phyloP scores from a whole-genome alignment of 257 asterid genomes.

The Solanum corneliomulleri region DNA sequence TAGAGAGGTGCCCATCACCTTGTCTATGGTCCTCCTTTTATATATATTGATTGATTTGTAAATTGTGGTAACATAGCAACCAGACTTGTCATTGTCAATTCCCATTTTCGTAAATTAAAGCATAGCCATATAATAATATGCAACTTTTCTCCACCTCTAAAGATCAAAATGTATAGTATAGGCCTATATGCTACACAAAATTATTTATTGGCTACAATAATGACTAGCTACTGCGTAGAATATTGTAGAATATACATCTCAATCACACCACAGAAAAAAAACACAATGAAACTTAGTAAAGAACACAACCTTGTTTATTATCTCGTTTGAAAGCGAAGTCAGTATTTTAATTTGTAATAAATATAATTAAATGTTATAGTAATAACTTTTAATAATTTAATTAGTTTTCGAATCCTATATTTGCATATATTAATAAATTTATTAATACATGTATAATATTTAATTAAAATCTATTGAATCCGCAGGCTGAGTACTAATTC shows the following conservation, averaged over 20 bases:
- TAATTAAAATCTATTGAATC: too few relatives aligned
- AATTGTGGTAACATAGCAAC: not conserved
- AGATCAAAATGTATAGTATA: not conserved
- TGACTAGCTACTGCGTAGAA: not conserved
- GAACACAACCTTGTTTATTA: not conserved
- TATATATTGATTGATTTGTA: not conserved
- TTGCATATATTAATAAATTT: too few relatives aligned
- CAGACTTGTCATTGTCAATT: conserved; percentile 4
- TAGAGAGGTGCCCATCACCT: too few relatives aligned
- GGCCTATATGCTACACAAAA: not conserved
- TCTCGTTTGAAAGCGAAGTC: accelerated
- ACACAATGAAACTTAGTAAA: not conserved
- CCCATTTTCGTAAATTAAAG: not conserved
- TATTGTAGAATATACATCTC: not conserved
- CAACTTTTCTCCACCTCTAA: not conserved
- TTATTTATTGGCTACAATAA: not conserved
- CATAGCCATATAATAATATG: not conserved
- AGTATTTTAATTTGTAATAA: too few relatives aligned
- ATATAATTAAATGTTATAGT: too few relatives aligned
- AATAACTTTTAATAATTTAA: too few relatives aligned
- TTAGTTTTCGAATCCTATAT: too few relatives aligned
- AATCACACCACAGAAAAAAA: not conserved
- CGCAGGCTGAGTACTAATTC: too few relatives aligned
- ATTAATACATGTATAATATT: too few relatives aligned
- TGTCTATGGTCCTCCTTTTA: too few relatives aligned